Evolutionary conservation across 2,329 filamentous ascomycete species (phyloP).

Genomic region (Trichocomaceae sp.): DNA sequence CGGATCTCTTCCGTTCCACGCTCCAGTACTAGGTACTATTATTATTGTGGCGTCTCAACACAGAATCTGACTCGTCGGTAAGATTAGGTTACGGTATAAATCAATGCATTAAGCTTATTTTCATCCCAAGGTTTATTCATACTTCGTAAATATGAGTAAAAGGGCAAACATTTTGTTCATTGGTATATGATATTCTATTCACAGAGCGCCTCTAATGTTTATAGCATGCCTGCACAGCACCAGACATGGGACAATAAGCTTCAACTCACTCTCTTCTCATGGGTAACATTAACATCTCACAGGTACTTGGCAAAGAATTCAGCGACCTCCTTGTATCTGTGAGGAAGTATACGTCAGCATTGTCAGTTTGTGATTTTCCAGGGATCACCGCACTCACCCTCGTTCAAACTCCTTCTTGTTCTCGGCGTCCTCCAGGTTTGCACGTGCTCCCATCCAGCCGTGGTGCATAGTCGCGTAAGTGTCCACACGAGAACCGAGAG

Average conservation of each 20-base stretch:
- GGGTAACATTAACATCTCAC: slow-evolving; percentile 16
- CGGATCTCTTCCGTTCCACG: not conserved
- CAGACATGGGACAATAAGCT: not conserved
- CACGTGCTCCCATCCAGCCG: slow-evolving; percentile 66
- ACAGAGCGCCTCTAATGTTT: not conserved
- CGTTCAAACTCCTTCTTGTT: slow-evolving; percentile 56
- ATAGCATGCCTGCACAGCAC: not conserved
- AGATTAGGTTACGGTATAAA: not conserved
- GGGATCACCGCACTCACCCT: slow-evolving; percentile 40
- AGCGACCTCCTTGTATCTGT: slow-evolving; percentile 47
- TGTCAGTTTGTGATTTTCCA: no score
- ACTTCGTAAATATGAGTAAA: not conserved
- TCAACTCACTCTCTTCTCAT: not conserved
- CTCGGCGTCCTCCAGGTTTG: slow-evolving; percentile 50
- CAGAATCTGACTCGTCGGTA: not conserved
- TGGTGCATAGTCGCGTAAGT: slow-evolving; percentile 62
- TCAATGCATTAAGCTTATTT: no score
- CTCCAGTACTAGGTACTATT: no score
- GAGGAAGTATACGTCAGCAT: slow-evolving; percentile 3
- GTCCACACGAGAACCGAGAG: slow-evolving; percentile 55
- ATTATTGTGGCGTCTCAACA: not conserved
- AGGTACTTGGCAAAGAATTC: slow-evolving; percentile 53
- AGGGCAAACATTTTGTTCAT: not conserved
- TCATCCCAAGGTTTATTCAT: no score
- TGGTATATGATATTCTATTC: not conserved